These are phyloP conservation scores for Phoma sp. DNA, from an alignment of 2,329 filamentous ascomycete species.

Conservation along the genomic window DNA sequence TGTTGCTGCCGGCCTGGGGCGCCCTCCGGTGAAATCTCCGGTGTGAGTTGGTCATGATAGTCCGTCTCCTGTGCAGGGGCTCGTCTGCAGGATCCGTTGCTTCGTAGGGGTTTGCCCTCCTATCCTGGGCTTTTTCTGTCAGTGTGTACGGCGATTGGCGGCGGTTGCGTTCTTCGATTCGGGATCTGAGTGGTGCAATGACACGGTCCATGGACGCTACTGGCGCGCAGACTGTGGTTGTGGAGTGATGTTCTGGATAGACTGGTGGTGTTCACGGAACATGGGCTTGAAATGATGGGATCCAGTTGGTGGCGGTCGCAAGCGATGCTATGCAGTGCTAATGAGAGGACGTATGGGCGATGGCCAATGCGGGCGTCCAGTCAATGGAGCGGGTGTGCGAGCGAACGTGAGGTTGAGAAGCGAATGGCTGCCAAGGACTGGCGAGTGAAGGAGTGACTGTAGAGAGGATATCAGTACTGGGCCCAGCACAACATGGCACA, in stretches of 20 bases:
- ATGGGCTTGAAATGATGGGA: conserved; percentile 37
- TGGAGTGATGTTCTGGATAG: conserved; percentile 33
- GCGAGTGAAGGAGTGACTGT: conserved; percentile 32
- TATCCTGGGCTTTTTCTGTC: conserved; percentile 1
- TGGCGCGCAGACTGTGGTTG: conserved; percentile 26
- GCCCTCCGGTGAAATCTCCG: conserved; percentile 43
- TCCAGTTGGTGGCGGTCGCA: conserved; percentile 32
- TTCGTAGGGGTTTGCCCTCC: conserved; percentile 3
- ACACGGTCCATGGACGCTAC: conserved; percentile 40
- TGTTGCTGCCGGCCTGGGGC: conserved; percentile 21
- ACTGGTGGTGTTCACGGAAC: conserved; percentile 25
- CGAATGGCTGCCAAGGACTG: conserved; percentile 49
- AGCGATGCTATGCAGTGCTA: conserved; percentile 20
- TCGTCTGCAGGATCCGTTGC: conserved; percentile 20
- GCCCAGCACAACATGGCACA: background rate
- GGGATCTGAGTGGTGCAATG: conserved; percentile 31
- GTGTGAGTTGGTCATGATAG: conserved; percentile 41
- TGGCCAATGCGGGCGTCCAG: conserved; percentile 39
- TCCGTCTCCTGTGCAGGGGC: conserved; percentile 26
- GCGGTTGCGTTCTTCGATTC: conserved; percentile 33
- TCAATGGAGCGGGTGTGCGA: conserved; percentile 42
- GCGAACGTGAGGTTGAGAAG: conserved; percentile 44
- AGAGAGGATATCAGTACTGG: background rate
- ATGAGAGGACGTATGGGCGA: conserved; percentile 41
- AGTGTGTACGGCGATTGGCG: conserved; percentile 22